Evolutionary conservation across 2,329 filamentous ascomycete genomes (phyloP), one percentile per base, ranked within the genome.

Genomic region (Emmonsiellopsis sp.): DNA sequence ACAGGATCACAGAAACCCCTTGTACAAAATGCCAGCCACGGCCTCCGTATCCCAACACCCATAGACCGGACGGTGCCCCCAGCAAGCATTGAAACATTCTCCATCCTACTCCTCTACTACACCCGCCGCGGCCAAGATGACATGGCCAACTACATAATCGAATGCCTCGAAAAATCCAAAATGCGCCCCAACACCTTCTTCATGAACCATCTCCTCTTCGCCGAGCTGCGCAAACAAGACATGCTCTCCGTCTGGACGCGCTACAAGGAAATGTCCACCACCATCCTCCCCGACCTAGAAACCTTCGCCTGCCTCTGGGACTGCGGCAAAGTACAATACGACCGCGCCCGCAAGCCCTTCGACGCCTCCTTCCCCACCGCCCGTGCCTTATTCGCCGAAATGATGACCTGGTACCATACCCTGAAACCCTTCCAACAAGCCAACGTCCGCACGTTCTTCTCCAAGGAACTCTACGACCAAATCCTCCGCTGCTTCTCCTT

Each of bases 51-150:
- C 44, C 74, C 73, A 3, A 62, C 60, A 26, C 72, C 69, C 52
- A 61, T 75, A 54, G 63, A 67, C 52, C 66, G 75, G 40, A 65
- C 67, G 20, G 67, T 76, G 3, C 75, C 85, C 0, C 73, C 76
- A 45, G 88, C 87, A 2, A 89, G 79, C 2, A 77, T 86, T 42
- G 88, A 93, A 68, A 93, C 88, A 0, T 92, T 92, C 64, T 84
- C 80, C 2, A 76, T 93, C 10, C 74, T 93, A 34, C 80, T 89
- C 1, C 79, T 87, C 55, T 82, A 87, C 64, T 92, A 89, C 63
- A 80, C 81, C 50, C 73, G 81, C 43, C 80, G 84, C 15, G 75
- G 78, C 13, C 75, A 85, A 15, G 78, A 83, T 38, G 65, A 71
- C 11, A 77, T 78, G 53, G 76, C 89, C 50, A 72, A 79, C 47